These are phyloP conservation scores for Fonsecaea monophora DNA, from an alignment of 2,329 filamentous ascomycete species.

Conservation along the genomic window DNA sequence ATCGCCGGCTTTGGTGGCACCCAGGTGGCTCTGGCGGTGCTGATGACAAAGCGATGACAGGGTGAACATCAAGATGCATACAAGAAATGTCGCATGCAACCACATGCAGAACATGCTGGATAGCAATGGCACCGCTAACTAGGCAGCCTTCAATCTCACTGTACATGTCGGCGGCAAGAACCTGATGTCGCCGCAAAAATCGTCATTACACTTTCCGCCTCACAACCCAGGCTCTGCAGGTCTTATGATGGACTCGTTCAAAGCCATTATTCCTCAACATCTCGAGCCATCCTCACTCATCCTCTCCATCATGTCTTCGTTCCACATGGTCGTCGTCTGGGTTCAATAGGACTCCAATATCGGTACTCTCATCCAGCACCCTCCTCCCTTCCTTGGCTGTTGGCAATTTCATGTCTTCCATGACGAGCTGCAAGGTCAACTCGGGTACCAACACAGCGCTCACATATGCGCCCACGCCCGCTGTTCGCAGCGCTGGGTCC, in stretches of 20 bases:
- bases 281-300: constrained; percentile 35
- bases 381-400: constrained; percentile 49
- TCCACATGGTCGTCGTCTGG: constrained; percentile 68
- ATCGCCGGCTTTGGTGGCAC: too few species aligned
- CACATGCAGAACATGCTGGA: not conserved
- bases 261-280: not conserved
- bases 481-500: constrained; percentile 70
- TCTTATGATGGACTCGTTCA: not conserved
- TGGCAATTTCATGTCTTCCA: constrained; percentile 63
- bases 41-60: too few species aligned
- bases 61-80: too few species aligned
- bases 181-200: not conserved
- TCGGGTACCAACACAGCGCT: constrained; percentile 81
- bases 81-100: not conserved
- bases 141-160: not conserved
- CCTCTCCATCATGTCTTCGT: constrained; percentile 44
- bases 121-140: not conserved
- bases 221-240: not conserved
- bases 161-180: not conserved
- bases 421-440: constrained; percentile 61
- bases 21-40: too few species aligned
- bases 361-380: constrained; percentile 71
- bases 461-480: constrained; percentile 72
- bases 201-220: not conserved
- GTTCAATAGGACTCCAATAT: constrained; percentile 71